phyloP scores from a whole-genome alignment of 1,284 basidiomycete genomes.

The Naganishia cerealis region DNA sequence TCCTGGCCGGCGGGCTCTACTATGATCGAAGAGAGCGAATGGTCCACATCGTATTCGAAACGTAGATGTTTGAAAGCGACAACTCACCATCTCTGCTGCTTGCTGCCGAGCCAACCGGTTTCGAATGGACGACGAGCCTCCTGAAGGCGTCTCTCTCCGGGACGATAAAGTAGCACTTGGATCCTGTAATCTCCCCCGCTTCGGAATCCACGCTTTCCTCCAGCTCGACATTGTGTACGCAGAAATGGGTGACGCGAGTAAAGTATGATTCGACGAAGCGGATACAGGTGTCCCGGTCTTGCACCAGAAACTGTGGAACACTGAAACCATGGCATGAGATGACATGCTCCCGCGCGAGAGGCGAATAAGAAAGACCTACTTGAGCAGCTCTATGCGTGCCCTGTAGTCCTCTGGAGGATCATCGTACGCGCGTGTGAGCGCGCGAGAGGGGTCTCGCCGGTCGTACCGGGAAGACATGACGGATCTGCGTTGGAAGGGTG shows the following conservation, averaged over 20 bases:
- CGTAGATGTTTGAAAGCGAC: background rate
- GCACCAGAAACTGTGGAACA: background rate
- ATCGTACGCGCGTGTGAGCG: background rate
- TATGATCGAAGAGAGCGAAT: background rate
- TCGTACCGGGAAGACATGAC: background rate
- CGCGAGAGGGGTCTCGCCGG: background rate
- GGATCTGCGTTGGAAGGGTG: no score
- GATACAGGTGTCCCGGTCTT: background rate
- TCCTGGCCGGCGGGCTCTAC: background rate
- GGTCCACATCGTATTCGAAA: background rate
- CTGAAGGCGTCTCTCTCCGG: constrained; percentile 1
- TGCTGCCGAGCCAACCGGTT: background rate
- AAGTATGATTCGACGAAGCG: constrained; percentile 21
- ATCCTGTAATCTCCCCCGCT: constrained; percentile 13
- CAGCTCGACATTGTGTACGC: constrained; percentile 6
- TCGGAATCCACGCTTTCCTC: background rate
- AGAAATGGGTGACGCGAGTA: constrained; percentile 9
- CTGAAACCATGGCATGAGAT: background rate
- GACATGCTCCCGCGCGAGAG: background rate
- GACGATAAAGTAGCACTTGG: background rate
- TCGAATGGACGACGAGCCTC: background rate
- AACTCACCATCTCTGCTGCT: background rate
- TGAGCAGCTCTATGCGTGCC: constrained; percentile 1
- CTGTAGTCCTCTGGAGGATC: constrained; percentile 9
- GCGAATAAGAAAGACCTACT: background rate